Base-by-base conservation (phyloP, 345 rosid species). In the Mercurialis annua region DNA sequence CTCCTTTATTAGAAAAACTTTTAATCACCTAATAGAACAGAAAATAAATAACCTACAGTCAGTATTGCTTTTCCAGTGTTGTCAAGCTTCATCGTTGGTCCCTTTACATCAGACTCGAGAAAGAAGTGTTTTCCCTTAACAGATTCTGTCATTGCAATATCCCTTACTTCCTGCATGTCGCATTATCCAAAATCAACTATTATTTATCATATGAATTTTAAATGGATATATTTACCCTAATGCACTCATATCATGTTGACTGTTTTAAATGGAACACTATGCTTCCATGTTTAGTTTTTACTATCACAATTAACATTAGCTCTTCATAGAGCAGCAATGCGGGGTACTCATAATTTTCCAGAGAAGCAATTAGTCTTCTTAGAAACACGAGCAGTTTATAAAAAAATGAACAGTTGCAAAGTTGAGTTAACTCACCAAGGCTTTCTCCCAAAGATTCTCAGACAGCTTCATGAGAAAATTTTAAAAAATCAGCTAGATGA, bases 371-470 rank as follows among this genome's bases (percentile, higher is more conserved):
- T n/a, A 12, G 24, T 29, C 38, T 46, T 49, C 10, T 56, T 20
- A 49, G 56, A 38, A 49, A 33, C 29, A 54, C 18, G 16, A 51
- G 61, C n/a, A 26, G 10, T 42, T 8, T n/a, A n/a, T n/a, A 33
- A 56, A 43, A 31, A 24, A 53, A 68, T 29, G 38, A n/a, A 11
- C 42, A n/a, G 18, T 42, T 10, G 3, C 50, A 4, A 20, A 46
- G 63, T 44, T 49, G 70, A 70, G 12, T 62, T 75, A 60, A 77
- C 88, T 81, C 75, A 87, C 96, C 86, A 93, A 71, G 50, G 97
- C 97, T 75, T 79, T 90, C 80, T 93, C 98, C 98, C 91, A 90
- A 14, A 77, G 78, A 66, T 82, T 86, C 71, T 90, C 97, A n/a
- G 88, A 87, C 64, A 93, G 81, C 96, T 90, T 69, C 75, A 69